Conservation (phyloP, 2,329 filamentous ascomycete species). For the Fusarium decemcellulare region DNA sequence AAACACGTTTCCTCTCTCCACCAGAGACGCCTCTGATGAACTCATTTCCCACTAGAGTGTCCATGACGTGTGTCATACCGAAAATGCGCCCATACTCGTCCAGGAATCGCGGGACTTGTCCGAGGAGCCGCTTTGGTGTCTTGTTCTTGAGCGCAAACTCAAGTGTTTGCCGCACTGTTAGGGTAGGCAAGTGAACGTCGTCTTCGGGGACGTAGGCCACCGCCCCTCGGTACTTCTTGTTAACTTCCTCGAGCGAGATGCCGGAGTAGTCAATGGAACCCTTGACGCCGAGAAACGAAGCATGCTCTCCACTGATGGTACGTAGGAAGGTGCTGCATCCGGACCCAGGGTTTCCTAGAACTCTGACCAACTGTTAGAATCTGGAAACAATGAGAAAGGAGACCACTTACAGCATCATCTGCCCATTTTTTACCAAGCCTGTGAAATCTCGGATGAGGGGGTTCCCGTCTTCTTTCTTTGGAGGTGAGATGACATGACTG, state of each 20-base stretch:
- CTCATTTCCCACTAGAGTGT: not conserved
- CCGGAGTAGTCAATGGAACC: not conserved
- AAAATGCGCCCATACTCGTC: not conserved
- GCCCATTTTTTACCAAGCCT: too few species aligned
- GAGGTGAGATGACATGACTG: too few species aligned
- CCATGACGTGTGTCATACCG: not conserved
- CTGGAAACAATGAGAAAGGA: too few species aligned
- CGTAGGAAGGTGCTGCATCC: not conserved
- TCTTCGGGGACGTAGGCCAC: too few species aligned
- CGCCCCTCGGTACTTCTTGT: not conserved
- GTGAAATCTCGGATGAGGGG: too few species aligned
- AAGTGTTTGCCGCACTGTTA: too few species aligned
- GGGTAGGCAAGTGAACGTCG: too few species aligned
- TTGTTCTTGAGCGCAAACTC: too few species aligned
- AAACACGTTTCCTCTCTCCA: constrained; percentile 2
- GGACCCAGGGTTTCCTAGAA: not conserved
- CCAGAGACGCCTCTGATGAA: not conserved
- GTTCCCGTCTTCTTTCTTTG: too few species aligned
- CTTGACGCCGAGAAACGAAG: not conserved
- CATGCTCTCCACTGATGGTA: not conserved
- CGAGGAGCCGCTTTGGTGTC: too few species aligned
- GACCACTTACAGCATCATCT: too few species aligned
- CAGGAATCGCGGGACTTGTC: not conserved
- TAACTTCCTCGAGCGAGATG: not conserved
- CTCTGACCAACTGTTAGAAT: not conserved